Base-by-base conservation (phyloP, 495 filamentous ascomycete species). In the Daldinia concentrica region DNA sequence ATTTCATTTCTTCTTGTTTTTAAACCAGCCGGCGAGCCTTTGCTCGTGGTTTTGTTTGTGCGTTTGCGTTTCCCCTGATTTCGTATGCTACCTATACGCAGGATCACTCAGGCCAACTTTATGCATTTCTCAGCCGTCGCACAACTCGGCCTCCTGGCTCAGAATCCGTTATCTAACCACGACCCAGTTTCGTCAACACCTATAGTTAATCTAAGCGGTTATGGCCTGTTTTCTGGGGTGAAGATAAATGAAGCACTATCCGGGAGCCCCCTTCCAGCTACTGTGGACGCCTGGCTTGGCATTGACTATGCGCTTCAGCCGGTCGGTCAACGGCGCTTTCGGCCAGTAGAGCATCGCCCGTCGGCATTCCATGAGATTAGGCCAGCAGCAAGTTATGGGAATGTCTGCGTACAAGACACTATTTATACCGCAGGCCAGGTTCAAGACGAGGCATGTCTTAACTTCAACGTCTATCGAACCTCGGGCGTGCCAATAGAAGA, bases 291-390 rank as follows among this genome's bases (percentile, higher is more conserved):
- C 0, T 57, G 54, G 54, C 54, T 57, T 15, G 54, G 54, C 8
- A 57, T 57, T 30, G 54, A 57, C 1, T 57, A 57, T 57, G 54
- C 54, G 8, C 54, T 57, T 22, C 54, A 57, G 30, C 54, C 54
- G 17, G 54, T 57, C 30, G 54, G 54, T 14, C 29, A 57, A 12
- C 27, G 8, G 0, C 54, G 54, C 15, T 57, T 57, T 22, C 29
- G 54, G 30, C 54, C 54, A 6, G 9, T 57, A 0, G 54, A 57
- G 8, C 15, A 22, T 12, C 54, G 54, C 54, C 54, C 54, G 15
- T 36, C 30, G 17, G 54, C 30, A 0, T 57, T 57, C 14, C 1
- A 57, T 36, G 54, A 6, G 12, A 12, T 24, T 30, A 32, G 4
- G 8, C 8, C 54, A 17, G 54, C 54, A 12, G 29, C 30, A 22